A percentile compares a stretch with the other conserved stretches of the same genome.
phyloP scores from a whole-genome alignment of 1,284 basidiomycete species.

The Rhodotorula sp. region DNA sequence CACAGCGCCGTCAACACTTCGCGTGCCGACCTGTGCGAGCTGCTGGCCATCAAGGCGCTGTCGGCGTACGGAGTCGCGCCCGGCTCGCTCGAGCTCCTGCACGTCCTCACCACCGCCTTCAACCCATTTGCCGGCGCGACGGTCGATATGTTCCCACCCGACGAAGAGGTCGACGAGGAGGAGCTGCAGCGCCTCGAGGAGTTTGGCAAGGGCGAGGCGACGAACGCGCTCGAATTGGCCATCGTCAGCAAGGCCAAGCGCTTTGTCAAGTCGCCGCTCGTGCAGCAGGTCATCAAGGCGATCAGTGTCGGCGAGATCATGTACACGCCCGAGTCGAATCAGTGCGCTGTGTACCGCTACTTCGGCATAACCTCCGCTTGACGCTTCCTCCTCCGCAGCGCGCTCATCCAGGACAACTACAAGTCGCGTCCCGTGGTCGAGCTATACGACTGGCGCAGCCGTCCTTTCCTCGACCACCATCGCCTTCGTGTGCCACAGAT shows the following conservation, averaged over 20 bases:
- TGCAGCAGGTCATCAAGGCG: constrained; percentile 40
- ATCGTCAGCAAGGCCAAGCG: constrained; percentile 37
- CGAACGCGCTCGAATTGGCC: constrained; percentile 43
- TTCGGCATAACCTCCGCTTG: background rate
- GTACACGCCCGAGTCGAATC: constrained; percentile 36
- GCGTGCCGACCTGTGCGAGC: constrained; percentile 43
- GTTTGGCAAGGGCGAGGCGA: constrained; percentile 30
- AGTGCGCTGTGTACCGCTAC: constrained; percentile 5
- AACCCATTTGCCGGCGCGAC: constrained; percentile 70
- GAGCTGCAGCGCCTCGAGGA: constrained; percentile 29
- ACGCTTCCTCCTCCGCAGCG: background rate
- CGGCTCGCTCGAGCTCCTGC: constrained; percentile 70
- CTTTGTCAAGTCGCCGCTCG: constrained; percentile 41
- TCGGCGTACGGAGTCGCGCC: constrained; percentile 16
- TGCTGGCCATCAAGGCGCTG: constrained; percentile 42
- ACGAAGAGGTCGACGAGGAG: constrained; percentile 23
- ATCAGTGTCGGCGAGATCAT: constrained; percentile 42
- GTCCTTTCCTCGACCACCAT: constrained; percentile 44
- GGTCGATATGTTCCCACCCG: constrained; percentile 27
- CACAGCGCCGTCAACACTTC: constrained; percentile 37
- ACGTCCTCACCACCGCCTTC: constrained; percentile 63
- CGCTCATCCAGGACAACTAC: constrained; percentile 43
- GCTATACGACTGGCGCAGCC: constrained; percentile 37
- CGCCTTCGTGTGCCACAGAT: constrained; percentile 42
- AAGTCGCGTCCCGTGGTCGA: constrained; percentile 40